Evolutionary conservation across 2,329 filamentous ascomycete genomes (phyloP).

Genomic region (Colletotrichum zoysiae): DNA sequence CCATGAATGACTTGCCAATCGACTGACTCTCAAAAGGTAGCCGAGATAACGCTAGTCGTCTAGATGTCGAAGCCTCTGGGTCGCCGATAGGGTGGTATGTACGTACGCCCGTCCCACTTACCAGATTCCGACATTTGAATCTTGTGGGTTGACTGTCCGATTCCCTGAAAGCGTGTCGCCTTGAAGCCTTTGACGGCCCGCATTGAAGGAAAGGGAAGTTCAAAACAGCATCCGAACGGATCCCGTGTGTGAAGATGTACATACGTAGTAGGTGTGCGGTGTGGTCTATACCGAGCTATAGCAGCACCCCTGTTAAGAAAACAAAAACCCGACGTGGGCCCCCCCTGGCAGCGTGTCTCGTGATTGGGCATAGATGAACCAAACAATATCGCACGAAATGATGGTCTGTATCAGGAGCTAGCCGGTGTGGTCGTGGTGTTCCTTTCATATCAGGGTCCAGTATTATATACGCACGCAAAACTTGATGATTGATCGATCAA

Average conservation of each 20-base stretch:
- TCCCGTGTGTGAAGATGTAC: conserved; percentile 7
- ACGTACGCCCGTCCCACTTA: too few relatives aligned
- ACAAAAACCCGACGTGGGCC: conserved; percentile 14
- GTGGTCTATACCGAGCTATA: conserved; percentile 16
- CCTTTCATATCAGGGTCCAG: conserved; percentile 21
- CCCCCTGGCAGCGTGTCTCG: neutral
- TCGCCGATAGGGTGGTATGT: neutral
- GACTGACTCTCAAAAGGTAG: conserved; percentile 8
- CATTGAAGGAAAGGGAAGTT: conserved; percentile 15
- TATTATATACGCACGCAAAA: neutral
- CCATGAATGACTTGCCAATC: conserved; percentile 2
- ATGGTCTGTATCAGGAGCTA: conserved; percentile 32
- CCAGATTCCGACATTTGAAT: neutral
- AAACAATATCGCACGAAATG: conserved; percentile 41
- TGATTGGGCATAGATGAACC: conserved; percentile 26
- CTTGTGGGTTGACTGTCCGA: neutral
- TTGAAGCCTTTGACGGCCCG: conserved; percentile 24
- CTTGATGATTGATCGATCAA: conserved; percentile 13
- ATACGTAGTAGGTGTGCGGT: conserved; percentile 17
- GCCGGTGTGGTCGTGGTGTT: conserved; percentile 8
- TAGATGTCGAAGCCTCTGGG: neutral
- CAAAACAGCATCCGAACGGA: conserved; percentile 16
- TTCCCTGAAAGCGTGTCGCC: neutral
- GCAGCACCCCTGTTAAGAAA: conserved; percentile 26
- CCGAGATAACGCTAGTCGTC: conserved; percentile 12